Base-by-base conservation (phyloP, 2,329 filamentous ascomycete species). In the Apiospora aurea region DNA sequence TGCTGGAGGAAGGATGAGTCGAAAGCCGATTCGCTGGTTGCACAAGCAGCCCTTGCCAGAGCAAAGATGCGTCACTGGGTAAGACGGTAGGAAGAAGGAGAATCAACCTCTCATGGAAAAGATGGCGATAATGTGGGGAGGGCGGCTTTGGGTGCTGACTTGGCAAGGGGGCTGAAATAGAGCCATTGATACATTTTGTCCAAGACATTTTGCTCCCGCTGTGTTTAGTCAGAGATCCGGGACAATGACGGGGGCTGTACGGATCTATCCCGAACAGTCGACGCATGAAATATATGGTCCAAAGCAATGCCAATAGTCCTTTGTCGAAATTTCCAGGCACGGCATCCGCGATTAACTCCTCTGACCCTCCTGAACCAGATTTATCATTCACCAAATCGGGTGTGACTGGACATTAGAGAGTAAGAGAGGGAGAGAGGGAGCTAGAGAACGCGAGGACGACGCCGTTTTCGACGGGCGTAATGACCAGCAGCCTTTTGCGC, bases 81-180 rank as follows among this genome's bases (percentile, higher is more conserved):
- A 64, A 64, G 57, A n/a, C 41, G 57, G 18, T 29, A n/a, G 34
- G 57, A 41, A 13, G 29, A n/a, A 64, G 57, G 34, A 64, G 41
- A 64, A 41, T 34, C 34, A 64, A 41, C 57, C 34, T n/a, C 29
- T 38, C 53, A 38, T 61, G 34, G 57, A 21, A 21, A 64, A 6
- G 57, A 18, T 29, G 57, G 57, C 41, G 57, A 64, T 41, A 38
- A n/a, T 64, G 57, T 64, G 57, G 57, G 57, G 34, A 64, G 18
- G 34, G 34, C 34, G 57, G 57, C 57, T 38, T 64, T 64, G 34
- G 57, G 34, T 64, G 34, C 41, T 64, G 34, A 8, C 57, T 64
- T 64, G 57, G 57, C 34, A 41, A 64, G 57, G 57, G 29, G 57
- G 57, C 34, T 64, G 57, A 64, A 64, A 41, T 64, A 64, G 57